Base-by-base conservation (phyloP, 1,139 yeast species). In the Casaregolazyma suthepensis region DNA sequence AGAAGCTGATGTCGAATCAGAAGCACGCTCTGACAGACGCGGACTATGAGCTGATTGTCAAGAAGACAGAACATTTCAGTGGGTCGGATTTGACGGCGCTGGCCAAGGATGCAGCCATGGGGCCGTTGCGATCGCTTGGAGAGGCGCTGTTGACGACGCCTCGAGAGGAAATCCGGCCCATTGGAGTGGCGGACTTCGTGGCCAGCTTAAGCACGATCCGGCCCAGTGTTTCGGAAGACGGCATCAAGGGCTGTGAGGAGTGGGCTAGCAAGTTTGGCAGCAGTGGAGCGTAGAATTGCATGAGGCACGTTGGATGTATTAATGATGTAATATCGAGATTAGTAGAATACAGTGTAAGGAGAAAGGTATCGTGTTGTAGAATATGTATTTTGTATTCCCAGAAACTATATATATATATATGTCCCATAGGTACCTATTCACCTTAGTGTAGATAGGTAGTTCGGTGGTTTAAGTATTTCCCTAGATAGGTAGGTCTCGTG, bases 101-200 rank as follows among this genome's bases (percentile, higher is more conserved):
- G 60, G 96, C 98, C 1, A 93, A 93, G 68, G 99, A 93, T 69
- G 95, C 97, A 1, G 99, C 99, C 1, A 91, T 93, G 97, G 97
- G 98, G 0, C 99, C 99, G 1, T 73, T 94, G 53, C 76, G 99
- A 60, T 85, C 91, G 35, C 75, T 93, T 37, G 99, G 99, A 2
- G 98, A 93, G 59, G 83, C 87, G 54, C 76, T 94, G 56, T 74
- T 94, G 57, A 80, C 83, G 60, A 91, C 97, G 0, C 87, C 93
- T 5, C 85, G 93, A 20, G 96, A 88, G 52, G 85, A 84, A 59
- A 91, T 94, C 55, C 73, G 99, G 55, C 86, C 97, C 0, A 82
- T 94, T 58, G 78, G 78, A 43, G 71, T 90, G 52, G 76, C 76
- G 26, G 99, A 94, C 69, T 94, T 94, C 67, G 76, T 76, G 54